Evolutionary conservation across 495 filamentous ascomycete species (phyloP).

Genomic region (Xylaria cubensis): DNA sequence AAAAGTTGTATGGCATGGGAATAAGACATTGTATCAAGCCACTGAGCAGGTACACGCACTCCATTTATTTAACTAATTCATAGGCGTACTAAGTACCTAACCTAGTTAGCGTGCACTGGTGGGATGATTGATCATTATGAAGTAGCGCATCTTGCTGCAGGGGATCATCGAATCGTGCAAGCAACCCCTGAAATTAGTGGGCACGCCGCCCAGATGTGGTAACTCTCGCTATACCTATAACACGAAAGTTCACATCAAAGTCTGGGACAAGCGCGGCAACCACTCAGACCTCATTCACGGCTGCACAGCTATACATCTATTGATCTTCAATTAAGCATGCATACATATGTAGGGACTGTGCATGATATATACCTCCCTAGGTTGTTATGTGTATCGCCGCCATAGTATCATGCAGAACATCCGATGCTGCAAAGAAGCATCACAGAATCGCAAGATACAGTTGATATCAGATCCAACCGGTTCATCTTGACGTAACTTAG

Average conservation of each 20-base stretch:
- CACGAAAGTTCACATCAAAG: neutral
- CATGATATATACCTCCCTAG: neutral
- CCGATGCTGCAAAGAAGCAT: neutral
- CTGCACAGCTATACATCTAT: neutral
- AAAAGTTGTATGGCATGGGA: neutral
- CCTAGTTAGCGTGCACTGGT: neutral
- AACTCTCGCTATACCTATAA: neutral
- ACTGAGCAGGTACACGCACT: neutral
- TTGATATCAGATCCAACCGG: neutral
- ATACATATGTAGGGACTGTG: neutral
- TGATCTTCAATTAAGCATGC: neutral
- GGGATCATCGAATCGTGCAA: neutral
- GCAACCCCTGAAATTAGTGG: constrained; percentile 22
- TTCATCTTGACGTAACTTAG: neutral
- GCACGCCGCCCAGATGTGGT: neutral
- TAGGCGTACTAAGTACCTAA: neutral
- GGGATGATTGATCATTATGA: neutral
- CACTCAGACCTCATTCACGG: neutral
- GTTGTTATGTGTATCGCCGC: neutral
- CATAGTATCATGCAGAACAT: neutral
- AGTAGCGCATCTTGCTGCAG: constrained; percentile 2
- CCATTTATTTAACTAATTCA: neutral
- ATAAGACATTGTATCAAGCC: neutral
- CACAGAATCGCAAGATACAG: neutral
- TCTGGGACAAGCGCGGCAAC: neutral